Conservation (phyloP, 139 green algal genomes). For the Asterochloris sp. region DNA sequence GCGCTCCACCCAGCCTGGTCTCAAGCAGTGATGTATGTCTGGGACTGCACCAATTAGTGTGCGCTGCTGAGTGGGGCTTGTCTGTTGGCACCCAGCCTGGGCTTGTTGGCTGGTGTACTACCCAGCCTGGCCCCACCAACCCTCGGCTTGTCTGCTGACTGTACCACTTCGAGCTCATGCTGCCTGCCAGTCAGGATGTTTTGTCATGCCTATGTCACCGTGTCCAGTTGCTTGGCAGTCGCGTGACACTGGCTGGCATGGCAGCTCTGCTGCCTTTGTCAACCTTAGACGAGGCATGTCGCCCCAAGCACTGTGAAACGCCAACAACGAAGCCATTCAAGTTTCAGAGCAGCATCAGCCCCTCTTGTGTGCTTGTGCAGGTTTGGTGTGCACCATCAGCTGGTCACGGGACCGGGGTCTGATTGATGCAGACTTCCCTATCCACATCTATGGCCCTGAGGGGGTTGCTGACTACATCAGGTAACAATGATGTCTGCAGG, state of each 20-base stretch:
- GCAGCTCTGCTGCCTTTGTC: not conserved
- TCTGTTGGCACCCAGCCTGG: not conserved
- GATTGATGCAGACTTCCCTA: conserved; percentile 63
- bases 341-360: not conserved
- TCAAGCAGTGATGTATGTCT: not conserved
- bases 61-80: not conserved
- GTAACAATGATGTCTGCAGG: conserved; percentile 4
- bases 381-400: conserved; percentile 73
- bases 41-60: not conserved
- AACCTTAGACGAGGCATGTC: not conserved
- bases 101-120: not conserved
- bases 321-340: not conserved
- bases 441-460: conserved; percentile 80
- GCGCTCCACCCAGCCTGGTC: no score
- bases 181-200: no score
- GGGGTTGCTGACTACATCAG: conserved; percentile 64
- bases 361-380: conserved; percentile 15
- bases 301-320: not conserved
- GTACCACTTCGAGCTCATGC: not conserved
- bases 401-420: conserved; percentile 51
- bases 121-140: not conserved
- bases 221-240: not conserved
- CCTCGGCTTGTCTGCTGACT: not conserved
- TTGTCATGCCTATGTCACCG: no score
- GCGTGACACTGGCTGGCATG: not conserved